Percentiles rank a stretch among this genome's conserved stretches.
Conservation (phyloP, 768 basidiomycete species). For the Rhodotorula babjevae region DNA sequence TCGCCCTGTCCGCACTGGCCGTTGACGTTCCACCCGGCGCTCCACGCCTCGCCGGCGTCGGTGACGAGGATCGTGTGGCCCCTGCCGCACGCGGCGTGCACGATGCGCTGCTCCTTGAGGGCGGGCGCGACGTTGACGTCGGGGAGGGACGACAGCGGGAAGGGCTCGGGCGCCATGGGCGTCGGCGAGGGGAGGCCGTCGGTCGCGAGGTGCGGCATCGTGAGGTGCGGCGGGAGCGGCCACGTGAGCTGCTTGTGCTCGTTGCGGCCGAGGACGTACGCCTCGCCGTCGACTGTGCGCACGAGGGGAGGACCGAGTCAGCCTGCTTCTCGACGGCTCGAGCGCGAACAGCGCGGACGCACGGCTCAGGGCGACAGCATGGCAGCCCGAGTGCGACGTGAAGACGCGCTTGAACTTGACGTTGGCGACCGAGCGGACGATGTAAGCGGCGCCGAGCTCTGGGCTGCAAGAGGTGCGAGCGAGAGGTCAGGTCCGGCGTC, state of each 20-base stretch:
- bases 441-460: slow-evolving; percentile 81
- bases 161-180: slow-evolving; percentile 59
- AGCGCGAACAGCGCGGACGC: background rate
- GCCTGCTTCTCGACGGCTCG: no score
- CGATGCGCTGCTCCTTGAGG: slow-evolving; percentile 55
- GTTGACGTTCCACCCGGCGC: slow-evolving; percentile 69
- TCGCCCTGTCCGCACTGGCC: slow-evolving; percentile 66
- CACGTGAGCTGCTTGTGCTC: slow-evolving; percentile 43
- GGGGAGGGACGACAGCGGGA: slow-evolving; percentile 56
- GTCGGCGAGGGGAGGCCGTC: slow-evolving; percentile 17
- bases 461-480: slow-evolving; percentile 51
- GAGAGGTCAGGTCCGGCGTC: no score
- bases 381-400: slow-evolving; percentile 64
- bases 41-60: slow-evolving; percentile 76
- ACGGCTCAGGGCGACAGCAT: slow-evolving; percentile 66
- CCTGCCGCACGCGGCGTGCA: slow-evolving; percentile 76
- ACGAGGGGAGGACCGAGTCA: no score
- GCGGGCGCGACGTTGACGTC: slow-evolving; percentile 60
- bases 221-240: slow-evolving; percentile 19
- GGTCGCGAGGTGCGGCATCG: slow-evolving; percentile 7
- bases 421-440: slow-evolving; percentile 79
- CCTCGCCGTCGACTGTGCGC: slow-evolving; percentile 44
- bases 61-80: slow-evolving; percentile 78
- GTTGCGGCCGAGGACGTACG: slow-evolving; percentile 87
- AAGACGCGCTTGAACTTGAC: slow-evolving; percentile 35